phyloP scores from a whole-genome alignment of 1,284 basidiomycete genomes.

The Phellopilus nigrolimitatus region DNA sequence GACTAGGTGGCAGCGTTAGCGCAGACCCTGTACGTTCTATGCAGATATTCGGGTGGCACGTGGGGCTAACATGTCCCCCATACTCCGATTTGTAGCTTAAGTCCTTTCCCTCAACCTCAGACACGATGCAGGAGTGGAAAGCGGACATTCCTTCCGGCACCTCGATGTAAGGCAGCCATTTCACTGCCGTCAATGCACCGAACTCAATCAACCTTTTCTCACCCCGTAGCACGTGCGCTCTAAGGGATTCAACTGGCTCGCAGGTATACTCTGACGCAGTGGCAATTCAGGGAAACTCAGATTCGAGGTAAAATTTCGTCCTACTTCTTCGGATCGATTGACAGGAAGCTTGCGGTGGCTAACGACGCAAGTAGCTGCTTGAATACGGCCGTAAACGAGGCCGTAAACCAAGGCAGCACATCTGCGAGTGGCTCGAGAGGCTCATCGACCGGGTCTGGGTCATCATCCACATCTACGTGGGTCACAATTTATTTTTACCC shows the following conservation, averaged over 20 bases:
- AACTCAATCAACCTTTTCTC: not conserved
- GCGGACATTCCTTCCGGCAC: conserved; percentile 51
- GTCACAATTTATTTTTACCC: no score
- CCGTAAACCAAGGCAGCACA: no score
- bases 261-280: conserved; percentile 52
- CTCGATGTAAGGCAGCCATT: conserved; percentile 44
- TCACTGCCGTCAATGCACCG: not conserved
- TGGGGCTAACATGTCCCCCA: not conserved
- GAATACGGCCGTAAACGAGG: conserved; percentile 24
- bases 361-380: conserved; percentile 26
- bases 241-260: conserved; percentile 59
- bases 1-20: conserved; percentile 50
- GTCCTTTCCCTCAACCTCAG: conserved; percentile 44
- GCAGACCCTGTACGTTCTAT: conserved; percentile 46
- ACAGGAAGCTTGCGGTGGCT: not conserved
- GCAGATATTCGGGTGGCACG: not conserved
- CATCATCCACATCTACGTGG: no score
- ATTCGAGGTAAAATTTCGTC: conserved; percentile 33
- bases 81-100: conserved; percentile 38
- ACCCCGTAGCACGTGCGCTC: conserved; percentile 39
- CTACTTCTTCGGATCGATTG: not conserved
- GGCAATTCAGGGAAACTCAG: conserved; percentile 42
- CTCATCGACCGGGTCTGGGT: no score
- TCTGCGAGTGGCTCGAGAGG: no score
- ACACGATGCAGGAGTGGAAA: conserved; percentile 53